Percentiles rank a stretch among this genome's conserved stretches.
These are phyloP conservation scores for Colletotrichum euphorbiae DNA, from an alignment of 2,329 filamentous ascomycete species.

Conservation along the genomic window DNA sequence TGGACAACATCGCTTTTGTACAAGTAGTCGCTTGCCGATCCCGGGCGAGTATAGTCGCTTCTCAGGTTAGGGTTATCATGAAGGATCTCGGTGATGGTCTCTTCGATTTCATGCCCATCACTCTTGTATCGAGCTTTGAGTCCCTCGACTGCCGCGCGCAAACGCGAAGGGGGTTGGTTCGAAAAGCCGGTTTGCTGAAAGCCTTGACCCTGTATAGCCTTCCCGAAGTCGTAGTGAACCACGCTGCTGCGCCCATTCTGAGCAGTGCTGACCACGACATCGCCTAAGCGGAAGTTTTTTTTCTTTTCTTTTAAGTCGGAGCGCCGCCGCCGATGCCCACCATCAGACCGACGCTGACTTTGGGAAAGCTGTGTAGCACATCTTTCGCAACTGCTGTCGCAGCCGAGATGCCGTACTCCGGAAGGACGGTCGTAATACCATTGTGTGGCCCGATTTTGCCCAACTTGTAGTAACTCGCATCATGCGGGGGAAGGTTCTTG, in stretches of 20 bases:
- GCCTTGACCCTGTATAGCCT: conserved; percentile 37
- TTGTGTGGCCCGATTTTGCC: conserved; percentile 41
- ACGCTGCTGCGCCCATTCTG: conserved; percentile 38
- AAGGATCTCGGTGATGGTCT: conserved; percentile 14
- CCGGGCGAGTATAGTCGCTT: conserved; percentile 34
- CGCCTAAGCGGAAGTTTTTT: conserved; percentile 49
- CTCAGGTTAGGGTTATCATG: conserved; percentile 29
- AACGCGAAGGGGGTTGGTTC: conserved; percentile 40
- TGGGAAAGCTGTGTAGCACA: conserved; percentile 47
- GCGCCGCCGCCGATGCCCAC: conserved; percentile 52
- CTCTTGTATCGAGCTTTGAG: conserved; percentile 32
- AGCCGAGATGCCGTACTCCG: conserved; percentile 37
- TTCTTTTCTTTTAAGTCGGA: conserved; percentile 49
- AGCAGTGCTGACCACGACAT: conserved; percentile 34
- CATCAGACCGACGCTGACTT: conserved; percentile 47
- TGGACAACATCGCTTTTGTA: conserved; percentile 32
- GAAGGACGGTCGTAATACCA: conserved; percentile 42
- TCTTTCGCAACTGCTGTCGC: conserved; percentile 42
- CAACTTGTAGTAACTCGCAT: conserved; percentile 40
- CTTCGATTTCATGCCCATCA: conserved; percentile 39
- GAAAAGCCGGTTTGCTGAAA: conserved; percentile 38
- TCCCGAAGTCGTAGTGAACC: conserved; percentile 46
- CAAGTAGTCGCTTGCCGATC: conserved; percentile 20
- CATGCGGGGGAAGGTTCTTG: conserved; percentile 2
- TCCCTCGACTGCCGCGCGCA: conserved; percentile 34